Percentiles rank a stretch among this genome's conserved stretches.
Evolutionary conservation across 208 protist species (phyloP).

Genomic region (Leishmania major): DNA sequence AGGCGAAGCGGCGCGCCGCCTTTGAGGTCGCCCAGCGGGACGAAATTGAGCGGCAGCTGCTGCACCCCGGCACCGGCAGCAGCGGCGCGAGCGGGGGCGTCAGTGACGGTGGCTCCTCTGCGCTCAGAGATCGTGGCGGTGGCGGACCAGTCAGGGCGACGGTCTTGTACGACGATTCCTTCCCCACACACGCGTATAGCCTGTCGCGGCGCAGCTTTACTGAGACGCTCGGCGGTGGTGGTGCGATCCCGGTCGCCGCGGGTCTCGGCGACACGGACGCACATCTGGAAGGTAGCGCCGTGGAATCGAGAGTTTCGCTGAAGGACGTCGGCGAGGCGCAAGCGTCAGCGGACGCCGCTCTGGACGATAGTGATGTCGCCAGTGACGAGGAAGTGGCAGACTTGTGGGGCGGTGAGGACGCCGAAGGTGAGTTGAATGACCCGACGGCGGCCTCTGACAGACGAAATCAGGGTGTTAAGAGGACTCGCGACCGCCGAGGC

Average conservation of each 20-base stretch:
- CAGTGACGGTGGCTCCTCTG: slow-evolving; percentile 1
- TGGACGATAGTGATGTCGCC: not conserved
- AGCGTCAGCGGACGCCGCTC: not conserved
- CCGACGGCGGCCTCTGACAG: slow-evolving; percentile 23
- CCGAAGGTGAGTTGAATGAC: slow-evolving; percentile 20
- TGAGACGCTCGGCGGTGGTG: slow-evolving; percentile 3
- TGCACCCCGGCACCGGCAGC: not conserved
- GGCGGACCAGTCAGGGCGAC: slow-evolving; percentile 31
- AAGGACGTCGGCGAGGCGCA: not conserved
- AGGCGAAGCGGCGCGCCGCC: slow-evolving; percentile 71
- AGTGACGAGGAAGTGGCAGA: slow-evolving; percentile 26
- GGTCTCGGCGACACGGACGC: not conserved
- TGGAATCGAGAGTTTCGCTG: not conserved
- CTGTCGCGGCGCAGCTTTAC: slow-evolving; percentile 51
- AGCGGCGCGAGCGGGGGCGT: slow-evolving; percentile 1
- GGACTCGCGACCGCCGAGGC: not conserved
- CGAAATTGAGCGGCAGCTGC: slow-evolving; percentile 48
- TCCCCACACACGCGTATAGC: slow-evolving; percentile 48
- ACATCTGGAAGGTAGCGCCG: not conserved
- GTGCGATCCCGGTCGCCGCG: not conserved
- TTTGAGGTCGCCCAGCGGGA: slow-evolving; percentile 74
- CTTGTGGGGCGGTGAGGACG: slow-evolving; percentile 28
- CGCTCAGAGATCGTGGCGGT: not conserved
- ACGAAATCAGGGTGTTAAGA: not conserved
- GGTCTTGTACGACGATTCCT: slow-evolving; percentile 57